Evolutionary conservation across 1,139 yeast genomes (phyloP), one percentile per base, ranked within the genome.

Genomic region (Trichomonascaceae sp.): DNA sequence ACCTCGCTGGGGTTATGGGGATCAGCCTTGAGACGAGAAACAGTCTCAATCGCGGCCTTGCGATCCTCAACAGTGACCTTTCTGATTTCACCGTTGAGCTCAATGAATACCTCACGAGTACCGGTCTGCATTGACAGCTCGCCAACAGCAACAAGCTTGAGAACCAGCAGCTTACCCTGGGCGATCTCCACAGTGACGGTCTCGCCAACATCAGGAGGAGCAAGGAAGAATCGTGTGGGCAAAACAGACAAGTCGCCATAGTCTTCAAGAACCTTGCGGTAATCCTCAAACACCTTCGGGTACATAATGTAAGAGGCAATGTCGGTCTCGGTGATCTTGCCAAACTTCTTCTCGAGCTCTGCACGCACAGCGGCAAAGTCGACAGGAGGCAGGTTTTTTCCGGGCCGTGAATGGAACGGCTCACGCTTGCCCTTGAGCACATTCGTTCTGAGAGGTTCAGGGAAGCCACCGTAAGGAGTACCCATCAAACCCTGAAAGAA

Each of bases 401-500:
- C 99, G 31, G 99, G 98, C 61, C 98, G 79, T 48, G 69, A 65
- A 42, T 74, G 71, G 59, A 89, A 74, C 64, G 85, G 84, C 61
- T 81, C 77, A 64, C 99, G 79, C 74, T 85, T 87, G 50, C 81
- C 81, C 56, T 72, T 73, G 56, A 89, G 74, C 43, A 89, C 72
- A 57, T 87, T 81, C 31, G 94, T 68, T 65, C 98, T 77, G 60
- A 89, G 69, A 31, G 99, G 98, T 64, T 89, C 99, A 36, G 98
- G 98, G 93, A 92, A 89, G 5, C 99, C 99, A 47, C 98, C 98
- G 56, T 82, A 85, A 49, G 99, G 99, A 51, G 89, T 89, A 56
- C 99, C 99, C 85, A 92, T 89, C 55, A 89, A 71, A 50, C 99
- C 99, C 67, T 92, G 95, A 74, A 89, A 85, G 70, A 89, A 89